These are phyloP conservation scores for Apiospora sp. DNA, from an alignment of 2,329 filamentous ascomycete genomes.

Conservation along the genomic window DNA sequence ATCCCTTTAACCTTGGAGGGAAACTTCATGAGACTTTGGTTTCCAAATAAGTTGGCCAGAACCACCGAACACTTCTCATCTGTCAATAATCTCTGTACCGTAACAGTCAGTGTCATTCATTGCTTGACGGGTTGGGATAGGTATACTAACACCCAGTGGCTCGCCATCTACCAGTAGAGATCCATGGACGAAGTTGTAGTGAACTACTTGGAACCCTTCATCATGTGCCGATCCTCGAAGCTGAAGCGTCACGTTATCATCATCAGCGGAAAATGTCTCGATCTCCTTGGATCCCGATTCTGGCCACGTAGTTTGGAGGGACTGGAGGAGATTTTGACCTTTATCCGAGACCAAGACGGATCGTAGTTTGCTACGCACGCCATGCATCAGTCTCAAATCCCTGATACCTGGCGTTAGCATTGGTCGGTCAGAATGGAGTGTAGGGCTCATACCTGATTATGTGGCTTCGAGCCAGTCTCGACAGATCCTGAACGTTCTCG, in stretches of 20 bases:
- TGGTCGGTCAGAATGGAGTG: too few relatives aligned
- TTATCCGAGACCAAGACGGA: constrained; percentile 41
- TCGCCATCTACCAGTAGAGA: constrained; percentile 51
- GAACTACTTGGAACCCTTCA: constrained; percentile 36
- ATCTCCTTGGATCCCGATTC: constrained; percentile 37
- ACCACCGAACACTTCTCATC: constrained; percentile 34
- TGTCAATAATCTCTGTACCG: constrained; percentile 50
- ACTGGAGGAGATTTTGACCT: constrained; percentile 36
- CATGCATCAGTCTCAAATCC: constrained; percentile 53
- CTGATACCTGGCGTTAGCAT: constrained; percentile 31
- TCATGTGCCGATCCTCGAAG: constrained; percentile 5
- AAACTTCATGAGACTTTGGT: constrained; percentile 57
- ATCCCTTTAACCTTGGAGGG: constrained; percentile 62
- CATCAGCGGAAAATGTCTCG: constrained; percentile 26
- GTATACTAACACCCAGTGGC: constrained; percentile 47
- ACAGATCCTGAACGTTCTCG: constrained; percentile 45
- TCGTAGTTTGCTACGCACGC: constrained; percentile 44
- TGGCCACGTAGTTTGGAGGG: constrained; percentile 54
- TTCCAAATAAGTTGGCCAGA: constrained; percentile 61
- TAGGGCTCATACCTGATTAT: constrained; percentile 39
- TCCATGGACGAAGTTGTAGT: constrained; percentile 46
- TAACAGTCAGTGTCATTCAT: constrained; percentile 37
- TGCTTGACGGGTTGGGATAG: not conserved
- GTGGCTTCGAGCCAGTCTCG: constrained; percentile 43
- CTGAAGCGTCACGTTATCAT: constrained; percentile 30